Conservation (phyloP, 192 early-diverging fungal genomes). For the Piromyces sp. region DNA sequence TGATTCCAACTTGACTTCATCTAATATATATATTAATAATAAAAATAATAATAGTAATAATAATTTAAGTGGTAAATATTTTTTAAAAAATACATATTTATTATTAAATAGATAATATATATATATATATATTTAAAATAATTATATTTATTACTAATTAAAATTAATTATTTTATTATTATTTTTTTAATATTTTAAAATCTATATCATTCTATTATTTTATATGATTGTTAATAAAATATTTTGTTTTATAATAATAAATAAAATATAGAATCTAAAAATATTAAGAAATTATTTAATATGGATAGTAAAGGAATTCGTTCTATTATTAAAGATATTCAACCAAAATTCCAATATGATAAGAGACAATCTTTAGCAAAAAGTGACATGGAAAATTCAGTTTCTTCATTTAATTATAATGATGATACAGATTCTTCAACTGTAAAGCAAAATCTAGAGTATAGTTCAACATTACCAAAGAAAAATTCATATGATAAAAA, state of each 20-base stretch:
- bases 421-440: background rate
- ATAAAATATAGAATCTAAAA: background rate
- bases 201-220: no score
- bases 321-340: background rate
- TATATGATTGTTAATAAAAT: no score
- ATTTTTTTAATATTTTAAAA: no score
- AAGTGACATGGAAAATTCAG: background rate
- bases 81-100: no score
- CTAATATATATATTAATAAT: background rate
- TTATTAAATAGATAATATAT: no score
- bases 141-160: no score
- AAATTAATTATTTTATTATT: no score
- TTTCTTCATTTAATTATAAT: background rate
- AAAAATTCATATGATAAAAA: background rate
- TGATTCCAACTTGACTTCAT: background rate
- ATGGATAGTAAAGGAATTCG: background rate
- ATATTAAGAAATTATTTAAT: background rate
- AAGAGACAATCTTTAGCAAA: background rate
- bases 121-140: no score
- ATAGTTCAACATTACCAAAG: background rate
- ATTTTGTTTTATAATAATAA: no score
- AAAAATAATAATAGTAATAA: background rate
- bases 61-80: background rate
- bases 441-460: background rate
- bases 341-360: background rate